Evolutionary conservation across 352 stramenopile species (phyloP).

Genomic region (Phytophthora boehmeriae): DNA sequence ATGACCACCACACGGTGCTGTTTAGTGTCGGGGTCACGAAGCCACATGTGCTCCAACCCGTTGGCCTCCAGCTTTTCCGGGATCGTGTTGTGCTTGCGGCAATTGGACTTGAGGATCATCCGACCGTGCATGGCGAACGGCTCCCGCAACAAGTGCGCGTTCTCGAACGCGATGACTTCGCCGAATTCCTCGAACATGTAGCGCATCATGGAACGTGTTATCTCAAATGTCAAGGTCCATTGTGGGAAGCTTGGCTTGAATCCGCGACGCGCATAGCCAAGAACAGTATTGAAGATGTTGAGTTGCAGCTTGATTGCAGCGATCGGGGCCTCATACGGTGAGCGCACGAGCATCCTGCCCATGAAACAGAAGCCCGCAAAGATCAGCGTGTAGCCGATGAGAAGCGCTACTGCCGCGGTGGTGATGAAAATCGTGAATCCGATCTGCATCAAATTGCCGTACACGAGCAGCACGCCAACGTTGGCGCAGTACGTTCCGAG

Average conservation of each 20-base stretch:
- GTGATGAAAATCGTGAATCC: conserved; percentile 14
- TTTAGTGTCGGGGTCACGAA: conserved; percentile 24
- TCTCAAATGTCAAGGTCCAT: conserved; percentile 32
- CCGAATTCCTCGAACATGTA: conserved; percentile 35
- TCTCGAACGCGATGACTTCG: conserved; percentile 30
- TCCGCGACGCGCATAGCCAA: conserved; percentile 14
- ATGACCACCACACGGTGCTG: conserved; percentile 26
- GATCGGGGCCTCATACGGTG: conserved; percentile 20
- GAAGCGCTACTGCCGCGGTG: neutral
- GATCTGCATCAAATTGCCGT: conserved; percentile 25
- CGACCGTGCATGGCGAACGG: conserved; percentile 27
- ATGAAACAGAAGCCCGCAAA: conserved; percentile 28
- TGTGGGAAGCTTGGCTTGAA: conserved; percentile 24
- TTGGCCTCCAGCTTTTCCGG: conserved; percentile 20
- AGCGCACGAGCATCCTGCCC: conserved; percentile 22
- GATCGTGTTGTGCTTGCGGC: conserved; percentile 14
- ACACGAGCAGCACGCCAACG: conserved; percentile 20
- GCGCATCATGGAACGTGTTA: conserved; percentile 29
- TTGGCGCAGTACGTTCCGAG: conserved; percentile 23
- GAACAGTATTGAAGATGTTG: conserved; percentile 20
- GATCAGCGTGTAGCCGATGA: conserved; percentile 15
- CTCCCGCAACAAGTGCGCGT: conserved; percentile 21
- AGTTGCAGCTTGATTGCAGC: conserved; percentile 26
- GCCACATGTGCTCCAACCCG: conserved; percentile 27
- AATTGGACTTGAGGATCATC: conserved; percentile 30